These are phyloP conservation scores for Celoporthe dispersa DNA, from an alignment of 2,329 filamentous ascomycete species.

Conservation along the genomic window DNA sequence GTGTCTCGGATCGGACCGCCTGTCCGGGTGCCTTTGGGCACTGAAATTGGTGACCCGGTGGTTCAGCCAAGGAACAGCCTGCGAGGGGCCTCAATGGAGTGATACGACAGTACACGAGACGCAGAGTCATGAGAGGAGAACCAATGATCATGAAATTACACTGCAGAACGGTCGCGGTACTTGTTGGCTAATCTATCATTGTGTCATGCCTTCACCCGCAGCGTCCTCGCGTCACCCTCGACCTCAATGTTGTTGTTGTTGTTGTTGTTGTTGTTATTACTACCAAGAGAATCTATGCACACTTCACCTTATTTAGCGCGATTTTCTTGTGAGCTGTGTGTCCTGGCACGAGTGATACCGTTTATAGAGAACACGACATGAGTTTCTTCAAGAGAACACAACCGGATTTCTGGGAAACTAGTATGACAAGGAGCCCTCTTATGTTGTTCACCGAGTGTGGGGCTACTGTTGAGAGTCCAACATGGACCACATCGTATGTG, in stretches of 20 bases:
- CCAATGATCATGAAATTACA: background rate
- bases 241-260: background rate
- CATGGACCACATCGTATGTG: background rate
- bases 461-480: background rate
- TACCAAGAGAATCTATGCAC: background rate
- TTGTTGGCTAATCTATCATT: background rate
- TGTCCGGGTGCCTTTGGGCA: background rate
- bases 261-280: background rate
- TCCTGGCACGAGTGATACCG: background rate
- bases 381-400: background rate
- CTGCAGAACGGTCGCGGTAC: background rate
- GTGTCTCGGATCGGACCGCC: constrained; percentile 9
- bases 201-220: background rate
- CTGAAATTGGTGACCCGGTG: background rate
- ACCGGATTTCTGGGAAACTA: background rate
- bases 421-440: background rate
- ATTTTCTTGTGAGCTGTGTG: background rate
- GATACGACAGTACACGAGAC: background rate
- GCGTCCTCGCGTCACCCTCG: background rate
- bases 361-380: background rate
- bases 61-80: background rate
- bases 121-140: background rate
- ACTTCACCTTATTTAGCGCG: background rate
- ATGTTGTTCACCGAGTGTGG: background rate
- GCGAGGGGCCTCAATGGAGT: background rate